Percentiles rank a stretch among this genome's conserved stretches.
Evolutionary conservation across 148 eudicot species (phyloP).

Genomic region (Vaccinium darrowii): DNA sequence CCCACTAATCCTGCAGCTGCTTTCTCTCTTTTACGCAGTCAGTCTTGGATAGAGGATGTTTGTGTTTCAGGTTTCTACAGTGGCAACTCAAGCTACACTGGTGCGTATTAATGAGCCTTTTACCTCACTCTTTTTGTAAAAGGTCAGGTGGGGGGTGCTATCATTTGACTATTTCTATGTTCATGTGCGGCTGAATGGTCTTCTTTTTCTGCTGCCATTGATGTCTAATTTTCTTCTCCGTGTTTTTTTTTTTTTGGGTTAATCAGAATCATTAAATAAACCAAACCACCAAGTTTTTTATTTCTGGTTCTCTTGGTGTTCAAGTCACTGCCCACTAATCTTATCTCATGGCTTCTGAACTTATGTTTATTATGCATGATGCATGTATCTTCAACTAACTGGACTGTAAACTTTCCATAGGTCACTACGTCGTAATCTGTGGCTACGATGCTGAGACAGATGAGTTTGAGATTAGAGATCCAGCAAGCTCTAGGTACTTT

Average conservation of each 20-base stretch:
- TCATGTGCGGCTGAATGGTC: background rate
- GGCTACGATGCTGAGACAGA: conserved; percentile 77
- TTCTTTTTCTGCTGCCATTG: conserved; percentile 10
- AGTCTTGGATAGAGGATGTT: conserved; percentile 60
- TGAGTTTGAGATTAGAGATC: conserved; percentile 98
- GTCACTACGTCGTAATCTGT: conserved; percentile 89
- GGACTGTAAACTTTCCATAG: conserved; percentile 38
- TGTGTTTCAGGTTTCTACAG: conserved; percentile 49
- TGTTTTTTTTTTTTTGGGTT: background rate
- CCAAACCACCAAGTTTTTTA: background rate
- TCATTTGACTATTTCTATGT: background rate
- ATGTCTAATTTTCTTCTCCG: background rate
- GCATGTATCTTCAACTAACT: background rate
- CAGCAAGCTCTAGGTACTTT: conserved; percentile 82
- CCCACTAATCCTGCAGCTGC: background rate
- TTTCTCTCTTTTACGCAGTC: conserved; percentile 38
- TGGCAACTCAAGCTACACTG: conserved; percentile 69
- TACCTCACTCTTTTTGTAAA: background rate
- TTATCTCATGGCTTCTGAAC: background rate
- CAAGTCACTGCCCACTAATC: background rate
- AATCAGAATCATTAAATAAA: background rate
- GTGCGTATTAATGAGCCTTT: conserved; percentile 33
- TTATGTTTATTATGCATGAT: background rate
- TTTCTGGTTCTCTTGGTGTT: background rate
- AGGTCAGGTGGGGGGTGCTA: background rate